Conservation (phyloP, 2,329 filamentous ascomycete species). For the Calcarisporium arbuscula region DNA sequence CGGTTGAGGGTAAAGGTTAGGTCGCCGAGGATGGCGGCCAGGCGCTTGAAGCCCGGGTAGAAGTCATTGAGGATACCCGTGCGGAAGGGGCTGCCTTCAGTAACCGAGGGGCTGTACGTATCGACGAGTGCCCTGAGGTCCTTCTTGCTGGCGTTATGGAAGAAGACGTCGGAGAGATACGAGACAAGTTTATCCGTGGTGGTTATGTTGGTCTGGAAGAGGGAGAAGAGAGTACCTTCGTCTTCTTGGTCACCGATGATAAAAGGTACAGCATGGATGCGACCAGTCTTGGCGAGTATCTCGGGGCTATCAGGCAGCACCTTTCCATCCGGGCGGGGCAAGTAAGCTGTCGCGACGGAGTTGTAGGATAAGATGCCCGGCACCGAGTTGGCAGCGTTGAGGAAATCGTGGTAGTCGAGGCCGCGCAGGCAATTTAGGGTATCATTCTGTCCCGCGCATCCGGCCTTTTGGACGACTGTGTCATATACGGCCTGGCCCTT, state of each 20-base stretch:
- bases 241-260: slow-evolving; percentile 72
- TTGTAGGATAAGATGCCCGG: slow-evolving; percentile 61
- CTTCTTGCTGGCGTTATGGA: slow-evolving; percentile 44
- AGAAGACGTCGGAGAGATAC: slow-evolving; percentile 58
- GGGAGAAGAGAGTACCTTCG: slow-evolving; percentile 68
- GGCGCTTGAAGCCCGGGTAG: slow-evolving; percentile 71
- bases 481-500: slow-evolving; percentile 64
- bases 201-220: slow-evolving; percentile 64
- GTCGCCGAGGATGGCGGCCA: slow-evolving; percentile 71
- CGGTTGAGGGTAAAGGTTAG: slow-evolving; percentile 67
- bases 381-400: slow-evolving; percentile 63
- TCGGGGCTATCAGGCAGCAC: slow-evolving; percentile 60
- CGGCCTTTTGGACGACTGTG: slow-evolving; percentile 49
- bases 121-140: slow-evolving; percentile 51
- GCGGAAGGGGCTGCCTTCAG: slow-evolving; percentile 63
- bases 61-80: slow-evolving; percentile 63
- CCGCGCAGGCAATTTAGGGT: slow-evolving; percentile 61
- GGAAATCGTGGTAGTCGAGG: slow-evolving; percentile 52
- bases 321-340: slow-evolving; percentile 66
- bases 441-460: slow-evolving; percentile 52
- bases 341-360: slow-evolving; percentile 64
- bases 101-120: slow-evolving; percentile 52
- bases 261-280: slow-evolving; percentile 42
- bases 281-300: slow-evolving; percentile 41
- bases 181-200: slow-evolving; percentile 50